Percentiles rank a stretch among this genome's conserved stretches.
Conservation (phyloP, 163 green algal genomes). For the Trebouxia gelatinosa region DNA sequence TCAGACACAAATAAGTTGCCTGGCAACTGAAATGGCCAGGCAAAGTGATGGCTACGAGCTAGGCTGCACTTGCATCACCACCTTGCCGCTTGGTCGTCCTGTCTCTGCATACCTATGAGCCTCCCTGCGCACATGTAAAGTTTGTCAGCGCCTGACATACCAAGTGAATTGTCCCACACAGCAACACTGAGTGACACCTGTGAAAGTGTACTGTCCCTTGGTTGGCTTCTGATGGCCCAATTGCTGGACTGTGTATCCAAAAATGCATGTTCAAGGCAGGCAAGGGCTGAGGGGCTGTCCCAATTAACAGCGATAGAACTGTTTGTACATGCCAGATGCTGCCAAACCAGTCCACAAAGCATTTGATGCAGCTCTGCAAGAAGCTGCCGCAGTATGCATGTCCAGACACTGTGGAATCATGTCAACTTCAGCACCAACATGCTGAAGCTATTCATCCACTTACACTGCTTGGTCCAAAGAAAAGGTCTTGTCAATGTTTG, state of each 20-base stretch:
- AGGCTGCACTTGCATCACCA: slow-evolving; percentile 8
- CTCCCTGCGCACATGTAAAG: too few species aligned
- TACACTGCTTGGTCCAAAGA: slow-evolving; percentile 25
- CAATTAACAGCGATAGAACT: too few species aligned
- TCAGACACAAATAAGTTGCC: too few species aligned
- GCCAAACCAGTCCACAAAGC: too few species aligned
- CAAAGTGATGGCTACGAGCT: too few species aligned
- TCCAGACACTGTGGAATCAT: neutral
- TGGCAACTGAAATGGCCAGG: too few species aligned
- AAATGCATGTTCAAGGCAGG: too few species aligned
- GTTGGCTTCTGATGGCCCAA: too few species aligned
- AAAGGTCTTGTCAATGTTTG: slow-evolving; percentile 39
- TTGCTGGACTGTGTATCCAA: too few species aligned
- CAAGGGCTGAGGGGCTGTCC: too few species aligned
- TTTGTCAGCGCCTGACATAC: neutral
- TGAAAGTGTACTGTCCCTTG: too few species aligned
- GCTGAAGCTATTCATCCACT: neutral
- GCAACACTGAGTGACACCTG: neutral
- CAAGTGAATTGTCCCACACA: neutral
- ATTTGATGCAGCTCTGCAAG: too few species aligned
- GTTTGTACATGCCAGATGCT: neutral
- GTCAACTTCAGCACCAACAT: neutral
- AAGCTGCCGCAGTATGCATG: neutral
- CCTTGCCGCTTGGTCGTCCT: slow-evolving; percentile 3
- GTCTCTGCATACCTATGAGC: slow-evolving; percentile 4